Base-by-base conservation (phyloP, 179 eudicot species). In the Pouteria campechiana region DNA sequence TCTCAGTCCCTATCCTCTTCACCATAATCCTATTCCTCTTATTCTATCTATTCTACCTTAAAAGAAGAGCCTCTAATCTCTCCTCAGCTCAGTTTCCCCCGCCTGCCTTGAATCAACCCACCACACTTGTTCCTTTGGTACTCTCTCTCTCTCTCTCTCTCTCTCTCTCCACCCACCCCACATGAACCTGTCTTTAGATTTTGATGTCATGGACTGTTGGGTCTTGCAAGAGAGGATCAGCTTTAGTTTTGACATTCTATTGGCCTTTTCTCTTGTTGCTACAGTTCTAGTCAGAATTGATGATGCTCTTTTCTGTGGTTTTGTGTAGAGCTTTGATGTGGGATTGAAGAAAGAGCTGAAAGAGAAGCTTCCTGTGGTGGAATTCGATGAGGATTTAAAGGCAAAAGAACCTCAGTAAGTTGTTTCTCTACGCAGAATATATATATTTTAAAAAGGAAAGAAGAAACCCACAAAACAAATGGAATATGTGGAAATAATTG, bases 1-100 rank as follows among this genome's bases (percentile, higher is more conserved):
- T 88, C 44, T 83, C 94, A 50, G 83, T 88, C 33, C 94, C 97
- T 9, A 80, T 88, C 11, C 67, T 83, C 20, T 83, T 83, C 62
- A 74, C 88, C 41, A 78, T 83, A 34, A 88, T 88, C 41, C 53
- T 88, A 19, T 66, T 88, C 57, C 83, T 88, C 44, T 64, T 87
- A 45, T 77, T 87, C 31, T 87, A 87, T 54, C 60, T 88, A 61
- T 80, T 88, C 43, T 88, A 80, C 53, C 92, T 88, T 60, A 88
- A 88, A 68, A 73, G 79, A 54, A 70, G 96, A 19, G 69, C 79
- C 48, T 61, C 49, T 34, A 48, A 37, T 40, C n/a, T 37, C 21
- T 55, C 60, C 5, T 32, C 69, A 6, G 18, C 70, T 29, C 28
- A 59, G 2, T 23, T 34, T 9, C 78, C 66, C 7, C 65, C 58